phyloP scores from a whole-genome alignment of 2,329 filamentous ascomycete genomes.

The Fusarium globosum region DNA sequence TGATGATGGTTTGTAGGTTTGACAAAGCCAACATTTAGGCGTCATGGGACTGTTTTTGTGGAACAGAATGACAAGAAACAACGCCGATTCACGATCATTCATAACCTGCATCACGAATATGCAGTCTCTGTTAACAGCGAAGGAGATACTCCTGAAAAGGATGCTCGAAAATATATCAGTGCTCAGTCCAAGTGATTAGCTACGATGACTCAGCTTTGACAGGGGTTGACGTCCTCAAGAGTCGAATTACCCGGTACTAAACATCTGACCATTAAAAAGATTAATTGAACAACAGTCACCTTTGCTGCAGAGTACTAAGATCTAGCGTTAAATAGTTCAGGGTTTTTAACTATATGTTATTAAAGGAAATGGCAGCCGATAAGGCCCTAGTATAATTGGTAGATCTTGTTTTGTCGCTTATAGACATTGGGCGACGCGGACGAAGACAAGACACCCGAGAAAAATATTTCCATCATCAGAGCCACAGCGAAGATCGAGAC shows the following conservation, averaged over 20 bases:
- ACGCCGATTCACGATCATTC: rapidly evolving
- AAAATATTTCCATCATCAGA: rapidly evolving
- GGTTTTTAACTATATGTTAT: rapidly evolving
- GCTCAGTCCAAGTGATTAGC: no score
- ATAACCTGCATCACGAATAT: rapidly evolving
- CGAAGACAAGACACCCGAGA: rapidly evolving
- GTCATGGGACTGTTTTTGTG: neutral
- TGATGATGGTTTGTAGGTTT: neutral
- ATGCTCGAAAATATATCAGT: neutral
- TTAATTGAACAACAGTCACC: rapidly evolving
- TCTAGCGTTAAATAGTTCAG: rapidly evolving
- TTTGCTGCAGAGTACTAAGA: rapidly evolving
- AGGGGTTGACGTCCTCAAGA: neutral
- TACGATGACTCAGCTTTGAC: neutral
- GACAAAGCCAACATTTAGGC: no score
- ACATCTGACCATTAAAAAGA: rapidly evolving
- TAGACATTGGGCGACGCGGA: rapidly evolving
- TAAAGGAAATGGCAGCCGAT: rapidly evolving
- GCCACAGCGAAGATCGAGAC: rapidly evolving
- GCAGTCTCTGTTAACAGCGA: rapidly evolving
- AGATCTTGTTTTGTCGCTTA: rapidly evolving
- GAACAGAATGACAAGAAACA: rapidly evolving
- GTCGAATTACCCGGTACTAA: neutral
- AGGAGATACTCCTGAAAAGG: neutral
- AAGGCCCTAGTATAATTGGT: rapidly evolving